Conservation (phyloP, 148 eudicot genomes). For the Silene latifolia region DNA sequence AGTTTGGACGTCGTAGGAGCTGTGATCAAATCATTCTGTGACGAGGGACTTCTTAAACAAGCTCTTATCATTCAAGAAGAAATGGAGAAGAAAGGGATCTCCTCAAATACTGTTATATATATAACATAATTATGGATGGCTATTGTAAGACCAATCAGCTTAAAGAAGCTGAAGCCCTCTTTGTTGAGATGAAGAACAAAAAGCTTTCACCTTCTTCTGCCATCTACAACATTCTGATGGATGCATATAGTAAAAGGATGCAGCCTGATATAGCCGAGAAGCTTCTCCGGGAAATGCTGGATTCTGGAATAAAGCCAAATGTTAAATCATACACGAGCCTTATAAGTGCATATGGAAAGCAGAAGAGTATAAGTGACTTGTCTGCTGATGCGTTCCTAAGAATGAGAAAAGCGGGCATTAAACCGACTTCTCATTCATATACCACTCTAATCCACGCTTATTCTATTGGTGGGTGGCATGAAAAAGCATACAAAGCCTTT, state of each 20-base stretch:
- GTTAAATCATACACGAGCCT: slow-evolving; percentile 79
- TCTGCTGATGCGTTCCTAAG: slow-evolving; percentile 85
- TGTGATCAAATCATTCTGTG: slow-evolving; percentile 78
- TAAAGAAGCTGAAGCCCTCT: slow-evolving; percentile 92
- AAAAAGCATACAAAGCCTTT: slow-evolving; percentile 74
- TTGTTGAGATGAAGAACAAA: slow-evolving; percentile 72
- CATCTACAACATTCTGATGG: slow-evolving; percentile 78
- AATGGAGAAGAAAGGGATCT: slow-evolving; percentile 85
- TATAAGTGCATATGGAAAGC: slow-evolving; percentile 83
- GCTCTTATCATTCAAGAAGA: slow-evolving; percentile 84
- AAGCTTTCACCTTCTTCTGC: slow-evolving; percentile 60
- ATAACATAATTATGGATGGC: slow-evolving; percentile 81
- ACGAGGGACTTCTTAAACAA: slow-evolving; percentile 79
- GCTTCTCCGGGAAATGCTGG: slow-evolving; percentile 70
- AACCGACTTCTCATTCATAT: slow-evolving; percentile 82
- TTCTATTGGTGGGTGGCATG: slow-evolving; percentile 77
- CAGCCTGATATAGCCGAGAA: slow-evolving; percentile 83
- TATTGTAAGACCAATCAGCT: slow-evolving; percentile 61
- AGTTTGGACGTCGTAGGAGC: slow-evolving; percentile 72
- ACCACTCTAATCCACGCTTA: slow-evolving; percentile 89
- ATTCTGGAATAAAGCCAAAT: slow-evolving; percentile 54
- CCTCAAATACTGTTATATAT: slow-evolving; percentile 71
- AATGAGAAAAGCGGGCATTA: slow-evolving; percentile 78
- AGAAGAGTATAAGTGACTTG: slow-evolving; percentile 82
- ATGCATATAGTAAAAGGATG: slow-evolving; percentile 84